These are phyloP conservation scores for Metschnikowia sp. DNA, from an alignment of 805 yeast genomes.

Conservation along the genomic window DNA sequence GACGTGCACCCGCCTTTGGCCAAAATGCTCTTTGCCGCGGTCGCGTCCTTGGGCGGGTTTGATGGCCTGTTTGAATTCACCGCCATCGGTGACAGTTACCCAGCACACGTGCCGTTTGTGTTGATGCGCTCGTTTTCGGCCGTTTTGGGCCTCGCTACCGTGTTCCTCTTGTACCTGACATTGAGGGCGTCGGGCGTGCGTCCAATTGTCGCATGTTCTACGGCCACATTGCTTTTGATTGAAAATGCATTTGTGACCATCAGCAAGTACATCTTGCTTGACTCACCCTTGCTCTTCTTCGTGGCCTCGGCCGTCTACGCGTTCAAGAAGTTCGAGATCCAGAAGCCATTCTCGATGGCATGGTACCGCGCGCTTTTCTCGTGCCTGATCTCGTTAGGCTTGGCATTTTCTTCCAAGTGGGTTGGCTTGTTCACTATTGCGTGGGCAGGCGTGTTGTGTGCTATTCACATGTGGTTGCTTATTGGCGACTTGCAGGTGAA, in stretches of 20 bases:
- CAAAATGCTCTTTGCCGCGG: conserved; percentile 70
- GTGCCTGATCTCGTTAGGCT: conserved; percentile 69
- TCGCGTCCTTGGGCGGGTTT: conserved; percentile 65
- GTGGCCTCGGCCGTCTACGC: conserved; percentile 69
- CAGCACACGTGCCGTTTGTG: conserved; percentile 58
- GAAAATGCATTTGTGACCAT: conserved; percentile 72
- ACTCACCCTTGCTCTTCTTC: conserved; percentile 73
- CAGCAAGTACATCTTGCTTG: conserved; percentile 70
- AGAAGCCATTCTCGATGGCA: conserved; percentile 52
- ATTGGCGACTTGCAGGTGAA: conserved; percentile 65
- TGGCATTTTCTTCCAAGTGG: conserved; percentile 77
- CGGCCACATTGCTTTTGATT: conserved; percentile 52
- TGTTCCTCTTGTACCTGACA: conserved; percentile 62
- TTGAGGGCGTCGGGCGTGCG: conserved; percentile 70
- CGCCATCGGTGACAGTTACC: conserved; percentile 62
- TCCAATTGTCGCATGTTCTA: conserved; percentile 56
- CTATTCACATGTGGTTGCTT: conserved; percentile 64
- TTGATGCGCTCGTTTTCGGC: conserved; percentile 73
- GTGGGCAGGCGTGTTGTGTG: conserved; percentile 67
- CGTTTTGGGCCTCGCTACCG: conserved; percentile 63
- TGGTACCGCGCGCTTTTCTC: conserved; percentile 62
- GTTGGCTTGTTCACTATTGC: conserved; percentile 79
- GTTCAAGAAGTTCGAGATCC: conserved; percentile 62
- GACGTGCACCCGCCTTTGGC: conserved; percentile 82
- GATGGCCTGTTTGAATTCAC: conserved; percentile 67